Base-by-base conservation (phyloP, 495 filamentous ascomycete genomes). In the Talaromyces stipitatus region DNA sequence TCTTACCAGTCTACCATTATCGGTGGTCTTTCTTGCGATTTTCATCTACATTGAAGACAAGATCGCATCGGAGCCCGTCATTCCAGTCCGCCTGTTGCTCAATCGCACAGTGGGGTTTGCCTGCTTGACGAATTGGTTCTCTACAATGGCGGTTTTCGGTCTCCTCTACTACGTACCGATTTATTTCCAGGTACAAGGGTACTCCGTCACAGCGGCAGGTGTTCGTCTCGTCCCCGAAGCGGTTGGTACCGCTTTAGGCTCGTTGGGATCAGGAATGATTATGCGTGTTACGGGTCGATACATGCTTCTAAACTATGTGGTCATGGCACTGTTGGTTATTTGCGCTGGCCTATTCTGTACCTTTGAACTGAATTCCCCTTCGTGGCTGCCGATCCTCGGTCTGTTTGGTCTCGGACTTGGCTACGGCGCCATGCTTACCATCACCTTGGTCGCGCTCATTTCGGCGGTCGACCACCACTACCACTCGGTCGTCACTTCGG, bases 401-500 rank as follows among this genome's bases (percentile, higher is more conserved):
- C 83, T 95, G 66, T 79, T 85, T 57, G 62, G 90, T 14, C 65
- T 81, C 24, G 91, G 91, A 10, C 64, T 73, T 1, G 86, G 87
- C 4, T 90, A 94, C 50, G 88, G 89, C 18, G 85, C 83, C 46
- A 88, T 88, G 72, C 77, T 97, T 30, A 95, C 89, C 10, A 77
- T 90, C 28, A 91, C 86, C 0, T 74, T 96, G 28, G 78, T 96
- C 10, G 86, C 88, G 0, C 82, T 90, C 47, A 88, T 97, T 28
- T 82, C 87, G 4, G 85, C 90, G 0, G 90, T 95, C 26, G 85
- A 88, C 47, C 89, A 92, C 66, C 73, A 85, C 6, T 77, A 92
- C 56, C 92, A 96, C 64, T 91, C 92, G 6, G 86, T 94, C 32
- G 82, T 91, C 57, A 96, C 91, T 2, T 90, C 88, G 0, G 86